phyloP scores from a whole-genome alignment of 208 protist genomes.

The Endotrypanum monterogeii region DNA sequence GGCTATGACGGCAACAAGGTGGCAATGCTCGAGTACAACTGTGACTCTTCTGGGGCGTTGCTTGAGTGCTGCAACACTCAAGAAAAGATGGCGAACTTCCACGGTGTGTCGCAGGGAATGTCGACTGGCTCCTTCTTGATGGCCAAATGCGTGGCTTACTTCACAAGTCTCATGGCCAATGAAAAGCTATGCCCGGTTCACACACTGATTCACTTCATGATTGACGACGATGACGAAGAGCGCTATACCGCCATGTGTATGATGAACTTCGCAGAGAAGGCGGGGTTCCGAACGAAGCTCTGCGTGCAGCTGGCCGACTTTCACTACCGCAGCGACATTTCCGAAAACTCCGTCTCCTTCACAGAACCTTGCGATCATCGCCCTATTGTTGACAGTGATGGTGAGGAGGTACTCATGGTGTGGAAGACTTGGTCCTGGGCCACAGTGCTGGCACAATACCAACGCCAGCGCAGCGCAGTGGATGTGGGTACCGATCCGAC shows the following conservation, averaged over 20 bases:
- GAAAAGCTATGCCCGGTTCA: conserved; percentile 46
- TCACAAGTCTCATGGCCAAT: conserved; percentile 49
- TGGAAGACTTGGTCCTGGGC: conserved; percentile 92
- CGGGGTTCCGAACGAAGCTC: conserved; percentile 71
- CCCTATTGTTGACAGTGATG: conserved; percentile 64
- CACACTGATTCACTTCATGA: conserved; percentile 80
- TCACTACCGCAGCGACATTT: conserved; percentile 26
- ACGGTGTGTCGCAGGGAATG: conserved; percentile 52
- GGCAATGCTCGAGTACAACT: conserved; percentile 85
- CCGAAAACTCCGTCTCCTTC: conserved; percentile 24
- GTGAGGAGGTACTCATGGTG: conserved; percentile 71
- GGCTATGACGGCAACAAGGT: conserved; percentile 71
- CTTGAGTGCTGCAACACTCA: conserved; percentile 86
- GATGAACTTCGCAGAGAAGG: conserved; percentile 59
- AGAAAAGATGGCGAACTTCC: conserved; percentile 74
- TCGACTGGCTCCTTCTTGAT: conserved; percentile 75
- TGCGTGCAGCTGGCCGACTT: conserved; percentile 65
- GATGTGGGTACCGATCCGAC: conserved; percentile 30
- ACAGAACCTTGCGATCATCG: conserved; percentile 34
- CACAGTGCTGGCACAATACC: conserved; percentile 73
- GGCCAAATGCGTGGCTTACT: conserved; percentile 57
- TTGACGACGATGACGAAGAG: conserved; percentile 86
- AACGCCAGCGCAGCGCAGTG: conserved; percentile 18
- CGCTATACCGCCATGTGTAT: conserved; percentile 79
- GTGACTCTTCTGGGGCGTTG: conserved; percentile 72